These are phyloP conservation scores for Echinochloa phyllopogon DNA, from an alignment of 176 grass and related monocot species.

Conservation along the genomic window DNA sequence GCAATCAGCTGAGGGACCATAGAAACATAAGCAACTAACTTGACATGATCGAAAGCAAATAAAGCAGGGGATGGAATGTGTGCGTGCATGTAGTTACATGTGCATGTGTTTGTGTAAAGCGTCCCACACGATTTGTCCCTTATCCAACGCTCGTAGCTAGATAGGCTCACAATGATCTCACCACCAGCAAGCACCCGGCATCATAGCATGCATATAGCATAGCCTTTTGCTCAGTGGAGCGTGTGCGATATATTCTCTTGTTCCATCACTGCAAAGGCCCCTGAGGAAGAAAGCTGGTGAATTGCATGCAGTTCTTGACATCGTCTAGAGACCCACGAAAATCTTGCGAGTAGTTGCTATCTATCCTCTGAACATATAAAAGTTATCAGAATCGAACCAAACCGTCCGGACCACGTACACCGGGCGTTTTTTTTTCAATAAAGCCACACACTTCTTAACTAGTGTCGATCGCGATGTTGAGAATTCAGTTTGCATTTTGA, in stretches of 20 bases:
- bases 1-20: slow-evolving; percentile 11
- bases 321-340: not conserved
- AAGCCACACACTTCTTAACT: not conserved
- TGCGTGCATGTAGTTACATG: slow-evolving; percentile 17
- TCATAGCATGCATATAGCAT: slow-evolving; percentile 8
- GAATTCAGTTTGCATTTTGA: not conserved
- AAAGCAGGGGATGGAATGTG: slow-evolving; percentile 17
- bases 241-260: slow-evolving; percentile 43
- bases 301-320: not conserved
- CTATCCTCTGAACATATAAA: not conserved
- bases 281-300: slow-evolving; percentile 14
- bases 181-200: slow-evolving; percentile 23
- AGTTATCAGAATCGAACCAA: slow-evolving; percentile 1
- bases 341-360: not conserved
- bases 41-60: slow-evolving; percentile 35
- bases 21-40: slow-evolving; percentile 30
- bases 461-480: not conserved
- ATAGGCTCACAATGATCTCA: slow-evolving; percentile 2
- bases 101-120: slow-evolving; percentile 45
- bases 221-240: slow-evolving; percentile 50
- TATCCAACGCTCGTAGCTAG: slow-evolving; percentile 16
- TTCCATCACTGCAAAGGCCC: slow-evolving; percentile 40
- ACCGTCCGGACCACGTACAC: not conserved
- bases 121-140: slow-evolving; percentile 21
- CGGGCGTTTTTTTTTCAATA: not conserved